Conservation (phyloP, 345 rosid genomes). For the Eutrema heterophyllum region DNA sequence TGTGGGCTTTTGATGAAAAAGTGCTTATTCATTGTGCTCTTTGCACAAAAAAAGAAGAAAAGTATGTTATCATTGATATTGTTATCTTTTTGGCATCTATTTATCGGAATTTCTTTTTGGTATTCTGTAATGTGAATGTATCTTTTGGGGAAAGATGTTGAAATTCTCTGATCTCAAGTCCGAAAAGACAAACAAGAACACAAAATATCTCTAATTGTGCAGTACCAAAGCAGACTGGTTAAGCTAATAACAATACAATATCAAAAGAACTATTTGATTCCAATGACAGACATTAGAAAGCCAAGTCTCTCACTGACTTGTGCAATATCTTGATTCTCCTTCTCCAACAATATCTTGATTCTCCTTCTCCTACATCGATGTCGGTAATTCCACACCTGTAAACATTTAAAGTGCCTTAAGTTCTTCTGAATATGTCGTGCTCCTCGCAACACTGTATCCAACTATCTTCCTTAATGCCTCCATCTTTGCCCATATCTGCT, state of each 20-base stretch:
- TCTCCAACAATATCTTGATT: constrained; percentile 41
- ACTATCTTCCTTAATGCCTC: constrained; percentile 46
- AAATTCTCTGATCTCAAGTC: too few relatives aligned
- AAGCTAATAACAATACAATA: background rate
- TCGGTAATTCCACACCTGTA: constrained; percentile 59
- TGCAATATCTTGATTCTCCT: constrained; percentile 40
- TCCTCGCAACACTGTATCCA: constrained; percentile 47
- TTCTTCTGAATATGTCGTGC: constrained; percentile 48
- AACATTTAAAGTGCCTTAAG: constrained; percentile 63
- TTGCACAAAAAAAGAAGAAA: constrained; percentile 21
- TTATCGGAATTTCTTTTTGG: background rate
- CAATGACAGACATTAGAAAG: constrained; percentile 68
- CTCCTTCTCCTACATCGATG: constrained; percentile 45
- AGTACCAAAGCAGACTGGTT: background rate
- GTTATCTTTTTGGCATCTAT: background rate
- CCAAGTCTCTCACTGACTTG: constrained; percentile 46
- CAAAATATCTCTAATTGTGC: background rate
- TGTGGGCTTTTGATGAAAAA: constrained; percentile 50
- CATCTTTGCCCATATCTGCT: constrained; percentile 57
- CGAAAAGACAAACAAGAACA: too few relatives aligned
- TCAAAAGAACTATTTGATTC: constrained; percentile 34
- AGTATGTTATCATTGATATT: constrained; percentile 12
- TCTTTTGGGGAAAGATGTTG: background rate
- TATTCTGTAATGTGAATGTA: background rate
- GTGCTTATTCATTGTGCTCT: constrained; percentile 31